Evolutionary conservation across 2,329 filamentous ascomycete genomes (phyloP).

Genomic region (Botrytis aclada): DNA sequence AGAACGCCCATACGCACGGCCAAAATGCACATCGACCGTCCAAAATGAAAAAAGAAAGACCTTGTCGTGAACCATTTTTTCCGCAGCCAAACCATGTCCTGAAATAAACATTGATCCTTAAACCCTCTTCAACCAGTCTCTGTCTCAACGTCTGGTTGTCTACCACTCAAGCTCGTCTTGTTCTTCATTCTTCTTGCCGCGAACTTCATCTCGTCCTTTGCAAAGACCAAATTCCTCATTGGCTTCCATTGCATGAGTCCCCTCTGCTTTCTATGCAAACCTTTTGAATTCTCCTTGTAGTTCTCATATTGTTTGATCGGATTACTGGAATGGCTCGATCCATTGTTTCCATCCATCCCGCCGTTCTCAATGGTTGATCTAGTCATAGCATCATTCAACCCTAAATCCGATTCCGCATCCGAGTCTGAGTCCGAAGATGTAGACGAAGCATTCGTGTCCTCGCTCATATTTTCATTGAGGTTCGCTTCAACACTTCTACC

Average conservation of each 20-base stretch:
- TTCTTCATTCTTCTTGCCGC: conserved; percentile 73
- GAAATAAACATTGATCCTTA: background rate
- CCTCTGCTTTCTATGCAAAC: conserved; percentile 79
- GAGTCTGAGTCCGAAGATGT: conserved; percentile 27
- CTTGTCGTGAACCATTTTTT: background rate
- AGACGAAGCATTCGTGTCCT: conserved; percentile 19
- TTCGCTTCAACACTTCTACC: conserved; percentile 21
- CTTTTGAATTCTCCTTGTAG: conserved; percentile 65
- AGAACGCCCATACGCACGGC: background rate
- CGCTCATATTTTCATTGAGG: conserved; percentile 36
- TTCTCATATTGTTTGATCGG: conserved; percentile 58
- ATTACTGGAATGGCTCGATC: conserved; percentile 42
- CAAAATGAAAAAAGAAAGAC: background rate
- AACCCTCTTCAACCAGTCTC: conserved; percentile 10
- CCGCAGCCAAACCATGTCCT: background rate
- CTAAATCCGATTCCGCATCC: conserved; percentile 47
- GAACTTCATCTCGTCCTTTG: conserved; percentile 81
- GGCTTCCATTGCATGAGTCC: conserved; percentile 96
- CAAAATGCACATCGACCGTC: background rate
- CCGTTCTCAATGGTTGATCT: conserved; percentile 8
- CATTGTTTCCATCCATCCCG: conserved; percentile 6
- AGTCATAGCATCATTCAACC: conserved; percentile 53
- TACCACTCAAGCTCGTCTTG: conserved; percentile 72
- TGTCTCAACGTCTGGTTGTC: conserved; percentile 56
- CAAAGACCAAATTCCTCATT: conserved; percentile 80